Conservation (phyloP, 2,329 filamentous ascomycete species). For the Paraphaeosphaeria sporulosa region DNA sequence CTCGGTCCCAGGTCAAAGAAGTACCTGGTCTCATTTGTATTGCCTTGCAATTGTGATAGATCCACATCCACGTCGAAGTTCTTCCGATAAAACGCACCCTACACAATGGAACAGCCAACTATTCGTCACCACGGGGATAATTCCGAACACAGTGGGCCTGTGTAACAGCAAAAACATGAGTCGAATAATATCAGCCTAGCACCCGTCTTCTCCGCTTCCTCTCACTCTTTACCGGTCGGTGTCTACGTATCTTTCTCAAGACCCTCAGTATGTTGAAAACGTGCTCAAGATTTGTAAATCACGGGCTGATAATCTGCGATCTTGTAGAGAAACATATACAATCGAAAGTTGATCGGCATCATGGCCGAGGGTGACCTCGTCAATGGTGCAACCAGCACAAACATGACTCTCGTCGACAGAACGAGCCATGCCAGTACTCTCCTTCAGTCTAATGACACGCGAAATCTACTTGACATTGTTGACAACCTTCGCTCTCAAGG, state of each 20-base stretch:
- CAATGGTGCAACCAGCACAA: not conserved
- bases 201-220: not conserved
- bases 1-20: not conserved
- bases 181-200: not conserved
- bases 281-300: not conserved
- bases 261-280: not conserved
- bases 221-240: no score
- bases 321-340: not conserved
- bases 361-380: not conserved
- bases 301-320: not conserved
- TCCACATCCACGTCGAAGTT: not conserved
- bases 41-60: not conserved
- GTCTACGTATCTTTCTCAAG: not conserved
- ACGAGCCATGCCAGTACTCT: slow-evolving; percentile 18
- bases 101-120: not conserved
- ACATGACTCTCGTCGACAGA: not conserved
- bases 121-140: not conserved
- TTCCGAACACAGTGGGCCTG: not conserved
- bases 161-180: not conserved
- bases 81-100: not conserved
- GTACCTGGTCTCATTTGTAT: not conserved
- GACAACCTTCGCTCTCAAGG: slow-evolving; percentile 58
- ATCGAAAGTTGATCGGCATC: not conserved
- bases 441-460: slow-evolving; percentile 55
- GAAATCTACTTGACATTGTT: slow-evolving; percentile 59